Conservation (phyloP, 331 rosid species). For the Quercus phellos region DNA sequence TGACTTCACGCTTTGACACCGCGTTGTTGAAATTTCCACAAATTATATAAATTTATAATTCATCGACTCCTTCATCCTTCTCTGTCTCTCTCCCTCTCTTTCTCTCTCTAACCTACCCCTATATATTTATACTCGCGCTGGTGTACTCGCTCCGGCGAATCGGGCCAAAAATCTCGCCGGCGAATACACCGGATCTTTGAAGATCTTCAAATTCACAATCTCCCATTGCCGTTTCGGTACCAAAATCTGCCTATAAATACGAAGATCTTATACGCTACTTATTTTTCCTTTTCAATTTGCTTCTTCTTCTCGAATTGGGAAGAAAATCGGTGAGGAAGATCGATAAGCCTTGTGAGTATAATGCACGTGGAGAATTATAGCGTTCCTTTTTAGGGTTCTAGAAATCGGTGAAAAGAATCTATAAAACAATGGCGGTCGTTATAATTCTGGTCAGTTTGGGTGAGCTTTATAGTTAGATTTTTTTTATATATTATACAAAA, state of each 20-base stretch:
- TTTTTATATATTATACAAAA: too few relatives aligned
- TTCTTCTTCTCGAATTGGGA: too few relatives aligned
- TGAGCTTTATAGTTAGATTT: too few relatives aligned
- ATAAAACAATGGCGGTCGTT: background rate
- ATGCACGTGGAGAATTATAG: slow-evolving; percentile 22
- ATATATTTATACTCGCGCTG: background rate
- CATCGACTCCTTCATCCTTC: too few relatives aligned
- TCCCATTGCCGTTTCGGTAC: slow-evolving; percentile 8
- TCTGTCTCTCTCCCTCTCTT: background rate
- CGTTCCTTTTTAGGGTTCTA: background rate
- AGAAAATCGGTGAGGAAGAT: background rate
- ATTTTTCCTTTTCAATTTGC: background rate
- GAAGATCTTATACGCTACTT: background rate
- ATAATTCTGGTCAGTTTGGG: slow-evolving; percentile 7
- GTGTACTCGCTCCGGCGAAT: slow-evolving; percentile 25
- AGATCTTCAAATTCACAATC: background rate
- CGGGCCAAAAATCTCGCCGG: slow-evolving; percentile 9
- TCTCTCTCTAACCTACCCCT: background rate
- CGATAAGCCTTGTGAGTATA: background rate
- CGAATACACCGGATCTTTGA: background rate
- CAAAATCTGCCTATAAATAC: background rate
- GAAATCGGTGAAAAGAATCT: background rate
- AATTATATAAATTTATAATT: too few relatives aligned
- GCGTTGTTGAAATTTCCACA: too few relatives aligned
- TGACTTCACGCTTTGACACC: background rate